These are phyloP conservation scores for Saprolegnia parasitica DNA, from an alignment of 352 stramenopile genomes.

Conservation along the genomic window DNA sequence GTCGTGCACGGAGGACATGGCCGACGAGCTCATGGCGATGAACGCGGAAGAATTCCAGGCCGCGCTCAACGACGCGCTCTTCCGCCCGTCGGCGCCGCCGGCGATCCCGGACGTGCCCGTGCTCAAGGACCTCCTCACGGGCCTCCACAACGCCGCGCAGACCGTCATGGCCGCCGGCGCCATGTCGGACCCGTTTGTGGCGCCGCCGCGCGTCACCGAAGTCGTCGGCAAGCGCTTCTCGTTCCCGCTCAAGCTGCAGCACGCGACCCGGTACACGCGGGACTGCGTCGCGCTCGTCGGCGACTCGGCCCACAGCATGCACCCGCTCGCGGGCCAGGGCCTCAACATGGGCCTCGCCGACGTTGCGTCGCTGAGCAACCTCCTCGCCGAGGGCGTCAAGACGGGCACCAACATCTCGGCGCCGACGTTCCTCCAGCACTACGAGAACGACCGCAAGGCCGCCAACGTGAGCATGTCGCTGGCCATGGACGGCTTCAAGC, in stretches of 20 bases:
- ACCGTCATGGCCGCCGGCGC: constrained; percentile 73
- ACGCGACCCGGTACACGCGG: constrained; percentile 83
- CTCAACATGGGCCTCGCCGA: constrained; percentile 94
- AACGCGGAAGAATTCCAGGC: constrained; percentile 68
- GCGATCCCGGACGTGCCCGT: constrained; percentile 75
- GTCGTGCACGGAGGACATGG: constrained; percentile 80
- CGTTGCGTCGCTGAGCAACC: constrained; percentile 67
- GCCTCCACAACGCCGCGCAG: constrained; percentile 61
- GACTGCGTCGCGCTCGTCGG: constrained; percentile 87
- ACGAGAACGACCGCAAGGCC: constrained; percentile 84
- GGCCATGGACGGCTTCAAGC: constrained; percentile 87
- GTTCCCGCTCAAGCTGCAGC: constrained; percentile 88
- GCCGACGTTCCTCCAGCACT: constrained; percentile 73
- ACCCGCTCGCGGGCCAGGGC: constrained; percentile 93
- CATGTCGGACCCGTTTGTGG: constrained; percentile 69
- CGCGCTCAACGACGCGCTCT: constrained; percentile 75
- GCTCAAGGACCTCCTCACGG: constrained; percentile 70
- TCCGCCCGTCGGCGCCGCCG: constrained; percentile 49
- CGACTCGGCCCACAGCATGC: constrained; percentile 94
- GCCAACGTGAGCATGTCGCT: constrained; percentile 78
- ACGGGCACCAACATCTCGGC: constrained; percentile 73
- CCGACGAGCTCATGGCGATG: constrained; percentile 71
- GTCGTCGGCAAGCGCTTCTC: constrained; percentile 70
- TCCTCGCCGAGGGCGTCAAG: constrained; percentile 73
- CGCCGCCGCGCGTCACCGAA: constrained; percentile 58